phyloP scores from a whole-genome alignment of 2,329 filamentous ascomycete genomes.

The Alternaria atra region DNA sequence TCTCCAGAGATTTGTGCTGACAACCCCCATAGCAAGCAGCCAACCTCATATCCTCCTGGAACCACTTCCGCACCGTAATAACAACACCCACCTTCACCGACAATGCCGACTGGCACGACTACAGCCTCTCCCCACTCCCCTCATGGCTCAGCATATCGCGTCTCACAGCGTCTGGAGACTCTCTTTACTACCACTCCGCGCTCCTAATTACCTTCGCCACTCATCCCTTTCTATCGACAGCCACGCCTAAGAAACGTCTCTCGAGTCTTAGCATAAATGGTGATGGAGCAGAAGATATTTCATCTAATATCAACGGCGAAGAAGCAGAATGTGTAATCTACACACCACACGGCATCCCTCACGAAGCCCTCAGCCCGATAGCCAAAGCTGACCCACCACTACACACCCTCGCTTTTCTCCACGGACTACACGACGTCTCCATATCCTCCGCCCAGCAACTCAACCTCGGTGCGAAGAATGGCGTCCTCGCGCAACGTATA shows the following conservation, averaged over 20 bases:
- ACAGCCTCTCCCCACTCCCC: slow-evolving; percentile 60
- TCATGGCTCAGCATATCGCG: slow-evolving; percentile 69
- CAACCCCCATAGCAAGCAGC: slow-evolving; percentile 59
- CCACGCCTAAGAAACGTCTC: slow-evolving; percentile 41
- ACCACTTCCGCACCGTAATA: slow-evolving; percentile 66
- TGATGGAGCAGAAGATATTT: slow-evolving; percentile 35
- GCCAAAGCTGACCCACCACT: slow-evolving; percentile 57
- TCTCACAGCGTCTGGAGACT: slow-evolving; percentile 63
- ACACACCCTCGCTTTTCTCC: slow-evolving; percentile 66
- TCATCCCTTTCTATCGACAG: slow-evolving; percentile 36
- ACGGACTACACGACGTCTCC: slow-evolving; percentile 71
- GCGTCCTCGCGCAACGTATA: slow-evolving; percentile 63
- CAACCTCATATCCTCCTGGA: slow-evolving; percentile 65
- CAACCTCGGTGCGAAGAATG: slow-evolving; percentile 71
- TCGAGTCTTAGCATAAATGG: slow-evolving; percentile 43
- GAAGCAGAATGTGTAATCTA: slow-evolving; percentile 68
- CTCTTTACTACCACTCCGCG: slow-evolving; percentile 67
- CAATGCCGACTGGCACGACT: slow-evolving; percentile 56
- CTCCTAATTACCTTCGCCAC: slow-evolving; percentile 65
- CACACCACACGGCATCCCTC: slow-evolving; percentile 69
- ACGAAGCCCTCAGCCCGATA: slow-evolving; percentile 57
- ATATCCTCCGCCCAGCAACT: slow-evolving; percentile 63
- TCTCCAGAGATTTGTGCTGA: neutral
- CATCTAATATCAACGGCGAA: slow-evolving; percentile 19
- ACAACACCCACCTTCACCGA: slow-evolving; percentile 59